Conservation (phyloP, 2,329 filamentous ascomycete species). For the Neonectria coccinea region DNA sequence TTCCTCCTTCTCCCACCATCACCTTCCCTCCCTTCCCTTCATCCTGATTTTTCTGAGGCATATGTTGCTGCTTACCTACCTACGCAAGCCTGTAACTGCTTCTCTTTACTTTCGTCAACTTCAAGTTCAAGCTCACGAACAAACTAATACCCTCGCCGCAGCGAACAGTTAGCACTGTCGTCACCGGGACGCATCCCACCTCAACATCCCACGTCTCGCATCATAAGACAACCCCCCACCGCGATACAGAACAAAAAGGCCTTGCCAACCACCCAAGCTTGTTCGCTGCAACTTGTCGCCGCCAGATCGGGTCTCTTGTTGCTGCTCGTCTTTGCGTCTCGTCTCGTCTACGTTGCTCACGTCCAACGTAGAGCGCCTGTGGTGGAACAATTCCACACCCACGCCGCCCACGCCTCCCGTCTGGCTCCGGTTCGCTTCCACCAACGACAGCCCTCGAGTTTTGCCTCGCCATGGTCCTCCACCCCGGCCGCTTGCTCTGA, state of each 20-base stretch:
- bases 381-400: constrained; percentile 47
- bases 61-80: neutral
- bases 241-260: constrained; percentile 7
- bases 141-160: neutral
- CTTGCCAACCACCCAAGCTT: neutral
- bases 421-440: constrained; percentile 41
- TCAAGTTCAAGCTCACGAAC: neutral
- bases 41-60: constrained; percentile 6
- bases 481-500: constrained; percentile 41
- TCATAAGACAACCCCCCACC: constrained; percentile 6
- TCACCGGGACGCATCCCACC: constrained; percentile 9
- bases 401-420: constrained; percentile 28
- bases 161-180: too few species aligned
- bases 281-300: constrained; percentile 1
- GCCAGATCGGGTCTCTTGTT: constrained; percentile 10
- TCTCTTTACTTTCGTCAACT: neutral
- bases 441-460: constrained; percentile 42
- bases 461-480: constrained; percentile 22
- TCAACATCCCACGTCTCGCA: constrained; percentile 16
- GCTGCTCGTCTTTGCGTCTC: constrained; percentile 21
- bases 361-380: constrained; percentile 35
- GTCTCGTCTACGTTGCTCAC: constrained; percentile 34
- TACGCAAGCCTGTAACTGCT: constrained; percentile 6
- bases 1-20: constrained; percentile 2
- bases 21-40: constrained; percentile 1